These are phyloP conservation scores for Phaeoacremonium minimum DNA, from an alignment of 2,329 filamentous ascomycete species.

Conservation along the genomic window DNA sequence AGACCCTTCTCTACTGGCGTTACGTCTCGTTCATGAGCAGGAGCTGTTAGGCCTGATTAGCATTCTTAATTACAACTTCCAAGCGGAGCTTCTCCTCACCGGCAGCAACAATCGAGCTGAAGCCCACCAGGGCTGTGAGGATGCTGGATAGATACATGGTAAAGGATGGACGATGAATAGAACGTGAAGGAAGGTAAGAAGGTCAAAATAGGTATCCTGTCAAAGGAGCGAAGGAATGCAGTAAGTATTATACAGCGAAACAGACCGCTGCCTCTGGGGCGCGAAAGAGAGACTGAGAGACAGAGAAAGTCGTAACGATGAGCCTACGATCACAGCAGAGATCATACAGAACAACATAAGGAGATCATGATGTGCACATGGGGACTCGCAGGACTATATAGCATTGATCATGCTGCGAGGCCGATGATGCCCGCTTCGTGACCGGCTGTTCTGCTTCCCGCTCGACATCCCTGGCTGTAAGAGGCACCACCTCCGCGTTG, in stretches of 20 bases:
- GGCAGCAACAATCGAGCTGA: conserved; percentile 19
- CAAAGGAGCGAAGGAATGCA: conserved; percentile 5
- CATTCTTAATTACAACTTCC: too few species aligned
- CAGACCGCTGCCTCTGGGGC: conserved; percentile 10
- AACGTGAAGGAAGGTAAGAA: conserved; percentile 1
- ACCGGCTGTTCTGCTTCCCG: neutral
- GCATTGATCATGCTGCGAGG: neutral
- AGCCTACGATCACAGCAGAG: neutral
- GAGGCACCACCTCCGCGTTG: too few species aligned
- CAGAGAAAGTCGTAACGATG: conserved; percentile 2
- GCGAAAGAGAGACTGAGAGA: conserved; percentile 3
- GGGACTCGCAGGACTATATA: neutral
- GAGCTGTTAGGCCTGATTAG: conserved; percentile 16
- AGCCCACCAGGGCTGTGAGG: conserved; percentile 20
- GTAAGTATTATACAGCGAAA: conserved; percentile 5
- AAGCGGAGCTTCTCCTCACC: too few species aligned
- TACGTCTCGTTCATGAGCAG: conserved; percentile 11
- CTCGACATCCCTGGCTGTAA: too few species aligned
- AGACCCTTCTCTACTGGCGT: conserved; percentile 12
- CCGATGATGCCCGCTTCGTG: neutral
- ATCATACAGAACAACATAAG: conserved; percentile 6
- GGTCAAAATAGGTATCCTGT: conserved; percentile 3
- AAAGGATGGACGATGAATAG: neutral
- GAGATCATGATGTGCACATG: conserved; percentile 8
- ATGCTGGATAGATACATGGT: conserved; percentile 19